phyloP scores from a whole-genome alignment of 164 flowering plant genomes.

The Aristolochia californica region DNA sequence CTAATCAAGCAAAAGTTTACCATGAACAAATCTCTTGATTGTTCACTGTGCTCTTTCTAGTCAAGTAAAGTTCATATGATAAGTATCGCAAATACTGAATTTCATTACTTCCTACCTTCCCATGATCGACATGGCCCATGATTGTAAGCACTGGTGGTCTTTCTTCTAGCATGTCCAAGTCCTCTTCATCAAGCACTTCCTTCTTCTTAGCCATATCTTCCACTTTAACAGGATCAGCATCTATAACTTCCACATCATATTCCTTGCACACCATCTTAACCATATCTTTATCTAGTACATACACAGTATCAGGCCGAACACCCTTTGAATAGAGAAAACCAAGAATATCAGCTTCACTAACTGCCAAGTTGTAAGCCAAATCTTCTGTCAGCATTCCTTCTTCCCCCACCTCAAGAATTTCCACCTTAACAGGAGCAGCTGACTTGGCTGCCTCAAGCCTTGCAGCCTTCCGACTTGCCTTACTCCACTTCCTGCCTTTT shows the following conservation, averaged over 20 bases:
- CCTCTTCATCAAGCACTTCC: slow-evolving; percentile 77
- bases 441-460: slow-evolving; percentile 72
- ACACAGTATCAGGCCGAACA: slow-evolving; percentile 70
- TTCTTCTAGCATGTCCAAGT: slow-evolving; percentile 67
- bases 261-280: slow-evolving; percentile 82
- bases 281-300: slow-evolving; percentile 61
- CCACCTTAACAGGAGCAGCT: slow-evolving; percentile 82
- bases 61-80: no score
- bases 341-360: slow-evolving; percentile 78
- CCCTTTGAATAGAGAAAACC: slow-evolving; percentile 68
- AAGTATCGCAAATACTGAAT: not conserved
- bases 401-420: slow-evolving; percentile 84
- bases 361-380: slow-evolving; percentile 64
- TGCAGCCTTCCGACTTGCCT: slow-evolving; percentile 83
- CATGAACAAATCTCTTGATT: no score
- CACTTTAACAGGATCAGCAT: slow-evolving; percentile 53
- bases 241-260: slow-evolving; percentile 76
- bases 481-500: slow-evolving; percentile 85
- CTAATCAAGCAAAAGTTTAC: no score
- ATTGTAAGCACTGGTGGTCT: slow-evolving; percentile 93
- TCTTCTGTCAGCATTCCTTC: slow-evolving; percentile 80
- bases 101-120: slow-evolving; percentile 41
- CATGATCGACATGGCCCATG: slow-evolving; percentile 99
- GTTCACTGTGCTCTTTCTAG: no score
- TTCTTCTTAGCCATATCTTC: slow-evolving; percentile 87